Evolutionary conservation across 2,329 filamentous ascomycete genomes (phyloP).

Genomic region (Coniochaeta sp.): DNA sequence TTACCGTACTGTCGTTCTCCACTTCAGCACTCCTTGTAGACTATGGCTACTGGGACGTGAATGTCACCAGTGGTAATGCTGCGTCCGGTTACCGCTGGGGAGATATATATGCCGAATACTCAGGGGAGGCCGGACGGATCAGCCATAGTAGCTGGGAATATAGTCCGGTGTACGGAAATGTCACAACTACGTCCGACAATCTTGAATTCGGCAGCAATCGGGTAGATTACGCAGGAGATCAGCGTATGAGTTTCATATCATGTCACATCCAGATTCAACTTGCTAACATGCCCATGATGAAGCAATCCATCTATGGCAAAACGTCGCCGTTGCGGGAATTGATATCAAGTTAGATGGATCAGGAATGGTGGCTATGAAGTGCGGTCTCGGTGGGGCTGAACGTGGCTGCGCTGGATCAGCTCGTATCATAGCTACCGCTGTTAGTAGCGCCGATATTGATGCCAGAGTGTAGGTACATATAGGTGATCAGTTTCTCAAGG

Average conservation of each 20-base stretch:
- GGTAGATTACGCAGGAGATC: background rate
- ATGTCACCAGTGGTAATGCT: conserved; percentile 1
- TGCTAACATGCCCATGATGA: background rate
- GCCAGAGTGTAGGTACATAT: too few relatives aligned
- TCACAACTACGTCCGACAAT: background rate
- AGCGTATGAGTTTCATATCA: background rate
- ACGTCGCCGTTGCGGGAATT: background rate
- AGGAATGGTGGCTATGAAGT: background rate
- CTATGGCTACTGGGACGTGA: conserved; percentile 1
- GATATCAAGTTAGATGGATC: background rate
- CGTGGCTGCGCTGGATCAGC: background rate
- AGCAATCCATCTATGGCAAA: background rate
- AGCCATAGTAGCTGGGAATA: background rate
- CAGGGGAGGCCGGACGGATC: background rate
- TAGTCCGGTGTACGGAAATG: background rate
- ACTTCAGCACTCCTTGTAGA: background rate
- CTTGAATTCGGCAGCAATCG: background rate
- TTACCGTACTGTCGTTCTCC: background rate
- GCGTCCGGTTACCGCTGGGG: conserved; percentile 2
- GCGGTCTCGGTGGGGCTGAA: background rate
- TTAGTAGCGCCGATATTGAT: conserved; percentile 5
- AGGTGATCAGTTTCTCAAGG: too few relatives aligned
- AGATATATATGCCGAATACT: conserved; percentile 1
- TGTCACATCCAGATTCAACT: background rate
- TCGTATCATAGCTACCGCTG: background rate